Conservation (phyloP, 257 asterid genomes). For the Petunia secreta region DNA sequence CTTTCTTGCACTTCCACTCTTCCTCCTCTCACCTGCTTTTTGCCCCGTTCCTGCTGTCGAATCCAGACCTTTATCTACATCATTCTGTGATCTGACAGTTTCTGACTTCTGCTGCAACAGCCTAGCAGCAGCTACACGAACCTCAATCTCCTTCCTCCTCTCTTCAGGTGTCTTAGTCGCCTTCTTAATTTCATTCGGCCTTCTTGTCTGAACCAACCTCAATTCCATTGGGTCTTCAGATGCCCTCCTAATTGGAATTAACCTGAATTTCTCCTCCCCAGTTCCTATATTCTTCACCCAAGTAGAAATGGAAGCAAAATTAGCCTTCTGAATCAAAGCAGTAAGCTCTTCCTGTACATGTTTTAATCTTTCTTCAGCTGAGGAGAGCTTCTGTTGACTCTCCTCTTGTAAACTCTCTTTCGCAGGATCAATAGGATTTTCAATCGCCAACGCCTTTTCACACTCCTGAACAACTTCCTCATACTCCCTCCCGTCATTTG, state of each 20-base stretch:
- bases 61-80: constrained; percentile 56
- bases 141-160: constrained; percentile 84
- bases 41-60: constrained; percentile 52
- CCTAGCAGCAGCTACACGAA: constrained; percentile 82
- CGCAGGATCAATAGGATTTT: constrained; percentile 84
- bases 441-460: constrained; percentile 74
- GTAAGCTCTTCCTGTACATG: constrained; percentile 69
- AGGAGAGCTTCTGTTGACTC: constrained; percentile 67
- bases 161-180: constrained; percentile 79
- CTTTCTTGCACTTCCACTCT: constrained; percentile 58
- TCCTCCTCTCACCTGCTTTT: constrained; percentile 59
- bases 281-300: constrained; percentile 79
- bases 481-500: constrained; percentile 68
- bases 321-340: constrained; percentile 74
- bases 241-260: constrained; percentile 71
- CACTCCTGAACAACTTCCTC: constrained; percentile 86
- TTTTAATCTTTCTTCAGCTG: constrained; percentile 57
- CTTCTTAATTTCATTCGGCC: constrained; percentile 83
- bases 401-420: constrained; percentile 86
- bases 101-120: constrained; percentile 74
- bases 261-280: constrained; percentile 76
- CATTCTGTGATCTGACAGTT: constrained; percentile 42
- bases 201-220: constrained; percentile 61
- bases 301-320: constrained; percentile 71
- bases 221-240: constrained; percentile 85